A percentile compares a stretch with the other conserved stretches of the same genome.
Evolutionary conservation across 106 monocot species (phyloP).

Genomic region (Chionographis japonica): DNA sequence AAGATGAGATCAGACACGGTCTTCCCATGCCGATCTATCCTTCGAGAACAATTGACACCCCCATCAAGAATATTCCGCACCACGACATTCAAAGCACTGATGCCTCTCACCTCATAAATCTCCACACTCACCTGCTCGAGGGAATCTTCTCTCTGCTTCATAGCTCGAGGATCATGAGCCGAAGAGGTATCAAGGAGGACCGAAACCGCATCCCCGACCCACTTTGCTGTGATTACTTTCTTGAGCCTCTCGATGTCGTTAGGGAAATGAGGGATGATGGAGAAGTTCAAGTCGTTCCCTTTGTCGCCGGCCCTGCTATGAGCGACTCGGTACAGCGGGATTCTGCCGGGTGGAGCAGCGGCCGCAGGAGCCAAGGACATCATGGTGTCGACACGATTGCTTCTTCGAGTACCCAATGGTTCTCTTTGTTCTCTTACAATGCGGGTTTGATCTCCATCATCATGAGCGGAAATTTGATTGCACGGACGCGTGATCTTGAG

Average conservation of each 20-base stretch:
- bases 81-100: slow-evolving; percentile 79
- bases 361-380: background rate
- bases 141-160: slow-evolving; percentile 12
- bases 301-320: slow-evolving; percentile 93
- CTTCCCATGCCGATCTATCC: slow-evolving; percentile 96
- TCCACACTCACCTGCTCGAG: slow-evolving; percentile 52
- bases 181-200: slow-evolving; percentile 39
- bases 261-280: slow-evolving; percentile 79
- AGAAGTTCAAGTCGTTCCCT: slow-evolving; percentile 93
- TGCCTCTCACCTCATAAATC: slow-evolving; percentile 79
- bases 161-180: slow-evolving; percentile 21
- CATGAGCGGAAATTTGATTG: background rate
- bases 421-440: slow-evolving; percentile 2
- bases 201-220: slow-evolving; percentile 65
- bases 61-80: slow-evolving; percentile 86
- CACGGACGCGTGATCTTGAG: slow-evolving; percentile 1
- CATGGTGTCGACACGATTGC: background rate
- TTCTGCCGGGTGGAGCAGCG: slow-evolving; percentile 43
- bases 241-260: slow-evolving; percentile 59
- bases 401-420: background rate
- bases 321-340: slow-evolving; percentile 78
- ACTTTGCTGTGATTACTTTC: slow-evolving; percentile 59
- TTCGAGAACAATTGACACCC: slow-evolving; percentile 89
- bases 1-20: slow-evolving; percentile 88
- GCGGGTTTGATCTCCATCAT: background rate